phyloP scores from a whole-genome alignment of 176 grass and related monocot genomes.

The Carex littledalei region DNA sequence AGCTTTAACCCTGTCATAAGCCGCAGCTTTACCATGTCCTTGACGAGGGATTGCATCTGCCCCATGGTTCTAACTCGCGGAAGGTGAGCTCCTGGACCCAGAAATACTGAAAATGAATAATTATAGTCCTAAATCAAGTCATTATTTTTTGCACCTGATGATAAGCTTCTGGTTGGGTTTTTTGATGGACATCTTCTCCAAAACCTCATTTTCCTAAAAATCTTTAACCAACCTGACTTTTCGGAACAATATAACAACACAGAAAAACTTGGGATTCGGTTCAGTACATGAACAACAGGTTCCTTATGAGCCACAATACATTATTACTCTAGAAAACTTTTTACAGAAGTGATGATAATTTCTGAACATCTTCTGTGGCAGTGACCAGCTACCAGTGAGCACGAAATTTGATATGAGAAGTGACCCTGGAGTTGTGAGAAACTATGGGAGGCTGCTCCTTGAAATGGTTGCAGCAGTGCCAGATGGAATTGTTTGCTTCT shows the following conservation, averaged over 20 bases:
- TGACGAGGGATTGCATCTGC: conserved; percentile 96
- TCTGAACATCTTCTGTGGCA: conserved; percentile 37
- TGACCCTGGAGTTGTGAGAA: conserved; percentile 94
- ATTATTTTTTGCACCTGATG: not conserved
- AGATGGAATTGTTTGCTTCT: conserved; percentile 95
- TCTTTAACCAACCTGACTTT: not conserved
- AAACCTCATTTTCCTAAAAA: not conserved
- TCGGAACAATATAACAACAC: not conserved
- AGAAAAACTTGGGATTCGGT: not conserved
- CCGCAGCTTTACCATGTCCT: conserved; percentile 93
- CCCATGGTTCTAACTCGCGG: conserved; percentile 97
- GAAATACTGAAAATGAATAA: not conserved
- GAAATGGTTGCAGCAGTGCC: conserved; percentile 93
- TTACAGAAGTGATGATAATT: not conserved
- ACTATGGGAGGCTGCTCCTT: conserved; percentile 79
- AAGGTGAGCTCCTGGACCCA: conserved; percentile 37
- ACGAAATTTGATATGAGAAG: conserved; percentile 96
- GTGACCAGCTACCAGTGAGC: conserved; percentile 89
- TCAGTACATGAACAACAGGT: not conserved
- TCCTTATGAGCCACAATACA: not conserved
- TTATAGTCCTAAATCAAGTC: not conserved
- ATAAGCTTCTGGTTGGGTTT: not conserved
- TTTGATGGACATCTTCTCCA: not conserved
- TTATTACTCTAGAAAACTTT: not conserved
- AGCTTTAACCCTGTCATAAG: conserved; percentile 98